phyloP scores from a whole-genome alignment of 176 grass and related monocot species.

The Triticum turgidum region DNA sequence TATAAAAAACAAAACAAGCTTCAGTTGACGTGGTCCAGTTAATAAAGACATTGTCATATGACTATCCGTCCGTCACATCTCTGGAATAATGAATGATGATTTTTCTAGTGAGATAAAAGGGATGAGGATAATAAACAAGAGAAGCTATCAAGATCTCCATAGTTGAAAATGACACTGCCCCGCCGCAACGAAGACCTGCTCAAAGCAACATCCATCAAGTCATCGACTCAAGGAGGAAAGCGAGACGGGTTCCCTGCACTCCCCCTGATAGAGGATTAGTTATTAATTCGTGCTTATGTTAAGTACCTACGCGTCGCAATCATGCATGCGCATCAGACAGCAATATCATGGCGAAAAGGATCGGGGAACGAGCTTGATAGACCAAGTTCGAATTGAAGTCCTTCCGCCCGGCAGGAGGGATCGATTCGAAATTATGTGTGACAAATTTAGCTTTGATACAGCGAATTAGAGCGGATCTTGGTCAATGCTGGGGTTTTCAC shows the following conservation, averaged over 20 bases:
- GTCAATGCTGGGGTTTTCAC: not conserved
- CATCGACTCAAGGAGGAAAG: not conserved
- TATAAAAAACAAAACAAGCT: not conserved
- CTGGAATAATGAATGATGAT: too few species aligned
- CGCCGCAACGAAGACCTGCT: not conserved
- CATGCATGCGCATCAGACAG: slow-evolving; percentile 2
- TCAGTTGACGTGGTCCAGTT: not conserved
- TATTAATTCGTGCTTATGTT: not conserved
- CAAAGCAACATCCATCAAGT: not conserved
- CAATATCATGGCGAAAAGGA: not conserved
- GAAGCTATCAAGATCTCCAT: not conserved
- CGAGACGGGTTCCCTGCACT: not conserved
- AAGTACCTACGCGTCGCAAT: not conserved
- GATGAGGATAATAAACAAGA: not conserved
- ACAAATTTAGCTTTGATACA: not conserved
- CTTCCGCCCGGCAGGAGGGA: not conserved
- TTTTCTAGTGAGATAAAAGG: not conserved
- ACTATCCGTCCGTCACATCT: too few species aligned
- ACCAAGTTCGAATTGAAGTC: not conserved
- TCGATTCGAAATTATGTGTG: not conserved
- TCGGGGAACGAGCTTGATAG: not conserved
- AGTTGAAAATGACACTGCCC: not conserved
- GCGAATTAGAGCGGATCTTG: not conserved
- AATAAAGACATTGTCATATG: not conserved
- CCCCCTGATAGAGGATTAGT: not conserved